phyloP scores from a whole-genome alignment of 73 alveolate genomes.

The Vitrella brassicaformis region DNA sequence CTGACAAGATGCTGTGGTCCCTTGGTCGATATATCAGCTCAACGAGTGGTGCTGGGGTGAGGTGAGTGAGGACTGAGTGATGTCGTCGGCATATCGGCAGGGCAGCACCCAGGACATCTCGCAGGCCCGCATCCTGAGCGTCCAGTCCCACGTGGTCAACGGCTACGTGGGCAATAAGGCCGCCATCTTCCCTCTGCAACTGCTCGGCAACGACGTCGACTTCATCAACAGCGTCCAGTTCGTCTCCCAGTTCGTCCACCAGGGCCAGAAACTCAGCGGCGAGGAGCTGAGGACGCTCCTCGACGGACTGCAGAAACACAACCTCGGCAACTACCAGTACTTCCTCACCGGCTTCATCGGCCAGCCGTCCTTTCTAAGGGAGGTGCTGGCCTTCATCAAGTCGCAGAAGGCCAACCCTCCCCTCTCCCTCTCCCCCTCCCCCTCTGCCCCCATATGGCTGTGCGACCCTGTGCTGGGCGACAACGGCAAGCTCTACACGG shows the following conservation, averaged over 20 bases:
- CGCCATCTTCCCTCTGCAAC: slow-evolving; percentile 28
- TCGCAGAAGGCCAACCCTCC: not conserved
- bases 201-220: slow-evolving; percentile 30
- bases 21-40: too few relatives aligned
- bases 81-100: too few relatives aligned
- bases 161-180: slow-evolving; percentile 37
- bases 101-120: too few relatives aligned
- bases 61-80: too few relatives aligned
- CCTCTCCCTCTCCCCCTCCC: too few relatives aligned
- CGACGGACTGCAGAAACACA: slow-evolving; percentile 3
- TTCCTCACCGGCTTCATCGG: slow-evolving; percentile 32
- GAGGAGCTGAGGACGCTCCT: slow-evolving; percentile 12
- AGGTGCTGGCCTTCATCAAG: not conserved
- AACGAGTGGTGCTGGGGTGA: too few relatives aligned
- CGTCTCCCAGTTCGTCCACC: slow-evolving; percentile 21
- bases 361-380: not conserved
- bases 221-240: slow-evolving; percentile 34
- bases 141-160: slow-evolving; percentile 31
- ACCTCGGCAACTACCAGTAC: not conserved
- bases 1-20: too few relatives aligned
- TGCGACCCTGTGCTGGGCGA: slow-evolving; percentile 38
- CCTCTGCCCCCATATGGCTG: not conserved
- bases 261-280: slow-evolving; percentile 21
- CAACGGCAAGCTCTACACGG: slow-evolving; percentile 22
- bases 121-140: slow-evolving; percentile 28